Evolutionary conservation across 192 early-diverging fungal species (phyloP).

Genomic region (Coemansia sp.): DNA sequence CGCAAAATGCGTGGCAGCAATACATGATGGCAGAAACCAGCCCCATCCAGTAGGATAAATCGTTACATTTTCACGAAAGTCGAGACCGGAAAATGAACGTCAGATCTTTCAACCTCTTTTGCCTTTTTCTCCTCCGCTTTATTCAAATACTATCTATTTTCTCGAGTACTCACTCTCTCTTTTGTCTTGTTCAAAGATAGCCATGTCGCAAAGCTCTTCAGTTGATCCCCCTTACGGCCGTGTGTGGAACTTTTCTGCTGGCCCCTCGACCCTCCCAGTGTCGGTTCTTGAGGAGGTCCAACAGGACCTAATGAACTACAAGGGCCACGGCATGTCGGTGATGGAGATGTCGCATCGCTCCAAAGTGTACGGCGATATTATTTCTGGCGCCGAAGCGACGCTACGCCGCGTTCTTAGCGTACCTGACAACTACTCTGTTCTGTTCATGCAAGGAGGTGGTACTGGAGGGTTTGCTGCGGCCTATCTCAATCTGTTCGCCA

Average conservation of each 20-base stretch:
- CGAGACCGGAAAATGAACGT: no score
- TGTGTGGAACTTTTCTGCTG: constrained; percentile 84
- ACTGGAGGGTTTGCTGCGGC: constrained; percentile 88
- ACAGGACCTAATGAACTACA: constrained; percentile 78
- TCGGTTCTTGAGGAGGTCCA: constrained; percentile 83
- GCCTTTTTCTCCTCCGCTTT: constrained; percentile 6
- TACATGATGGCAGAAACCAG: no score
- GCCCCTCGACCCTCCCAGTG: constrained; percentile 85
- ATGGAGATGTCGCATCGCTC: constrained; percentile 97
- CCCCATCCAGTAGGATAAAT: no score
- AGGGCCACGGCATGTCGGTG: constrained; percentile 81
- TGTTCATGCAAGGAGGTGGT: constrained; percentile 96
- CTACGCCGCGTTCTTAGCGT: constrained; percentile 73
- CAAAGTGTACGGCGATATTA: constrained; percentile 72
- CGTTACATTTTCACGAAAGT: no score
- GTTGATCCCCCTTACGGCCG: constrained; percentile 31
- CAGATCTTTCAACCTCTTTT: background rate
- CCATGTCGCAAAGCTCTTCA: constrained; percentile 19
- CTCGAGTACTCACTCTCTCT: background rate
- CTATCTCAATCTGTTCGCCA: constrained; percentile 85
- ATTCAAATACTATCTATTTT: background rate
- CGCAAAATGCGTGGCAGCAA: no score
- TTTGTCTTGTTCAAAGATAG: background rate
- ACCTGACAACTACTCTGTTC: constrained; percentile 84
- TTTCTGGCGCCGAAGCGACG: constrained; percentile 70